A percentile compares a stretch with the other conserved stretches of the same genome.
Conservation (phyloP, 225 moss, liverwort and hornwort genomes). For the Physcomitrellopsis africana region DNA sequence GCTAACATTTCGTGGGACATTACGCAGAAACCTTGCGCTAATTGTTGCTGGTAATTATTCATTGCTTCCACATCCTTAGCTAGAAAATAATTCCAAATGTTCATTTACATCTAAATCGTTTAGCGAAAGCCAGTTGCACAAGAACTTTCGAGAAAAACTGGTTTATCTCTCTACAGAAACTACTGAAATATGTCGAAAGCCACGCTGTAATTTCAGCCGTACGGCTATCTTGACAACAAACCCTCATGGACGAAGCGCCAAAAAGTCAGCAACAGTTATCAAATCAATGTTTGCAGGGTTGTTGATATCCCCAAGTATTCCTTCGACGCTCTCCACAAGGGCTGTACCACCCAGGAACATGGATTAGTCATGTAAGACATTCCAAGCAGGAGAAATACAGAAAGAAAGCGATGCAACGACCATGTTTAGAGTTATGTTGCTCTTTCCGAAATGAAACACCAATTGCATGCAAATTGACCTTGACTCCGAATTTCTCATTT, state of each 20-base stretch:
- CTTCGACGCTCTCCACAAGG: conserved; percentile 27
- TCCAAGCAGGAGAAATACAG: neutral
- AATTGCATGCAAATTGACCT: neutral
- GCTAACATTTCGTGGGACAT: no score
- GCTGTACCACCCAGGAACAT: conserved; percentile 8
- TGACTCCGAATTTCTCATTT: neutral
- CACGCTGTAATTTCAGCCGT: no score
- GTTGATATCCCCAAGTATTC: conserved; percentile 16
- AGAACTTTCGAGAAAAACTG: no score
- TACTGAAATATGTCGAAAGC: no score
- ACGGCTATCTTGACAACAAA: no score
- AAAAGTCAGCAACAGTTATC: conserved; percentile 14
- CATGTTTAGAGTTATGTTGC: neutral
- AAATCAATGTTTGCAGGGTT: conserved; percentile 27
- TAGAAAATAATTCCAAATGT: no score
- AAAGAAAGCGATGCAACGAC: neutral
- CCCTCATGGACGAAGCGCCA: conserved; percentile 17
- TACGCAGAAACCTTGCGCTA: no score
- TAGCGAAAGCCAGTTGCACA: no score
- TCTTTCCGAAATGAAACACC: neutral
- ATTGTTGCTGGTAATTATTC: no score
- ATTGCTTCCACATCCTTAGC: no score
- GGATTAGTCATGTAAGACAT: conserved; percentile 9
- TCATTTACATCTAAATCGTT: no score
- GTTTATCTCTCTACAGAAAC: no score